Conservation (phyloP, 352 stramenopile species). For the Phytopythium litorale region DNA sequence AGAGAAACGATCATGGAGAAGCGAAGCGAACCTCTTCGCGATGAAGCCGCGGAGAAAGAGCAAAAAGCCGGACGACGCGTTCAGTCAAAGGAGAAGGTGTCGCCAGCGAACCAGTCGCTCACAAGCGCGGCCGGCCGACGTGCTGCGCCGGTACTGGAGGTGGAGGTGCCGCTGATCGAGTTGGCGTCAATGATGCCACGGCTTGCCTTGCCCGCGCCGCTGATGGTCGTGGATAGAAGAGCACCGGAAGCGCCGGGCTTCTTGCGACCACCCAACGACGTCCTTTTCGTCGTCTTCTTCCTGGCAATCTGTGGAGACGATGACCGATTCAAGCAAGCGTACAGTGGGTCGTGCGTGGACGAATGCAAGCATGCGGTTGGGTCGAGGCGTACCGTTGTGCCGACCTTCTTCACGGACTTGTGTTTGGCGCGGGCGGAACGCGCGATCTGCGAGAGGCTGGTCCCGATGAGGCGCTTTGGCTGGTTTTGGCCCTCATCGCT, state of each 20-base stretch:
- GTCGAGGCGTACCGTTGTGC: not conserved
- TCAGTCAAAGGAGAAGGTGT: conserved; percentile 43
- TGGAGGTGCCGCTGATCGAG: conserved; percentile 13
- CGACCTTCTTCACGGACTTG: not conserved
- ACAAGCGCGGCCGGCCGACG: conserved; percentile 15
- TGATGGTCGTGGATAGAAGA: not conserved
- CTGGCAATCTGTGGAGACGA: not conserved
- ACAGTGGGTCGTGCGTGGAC: not conserved
- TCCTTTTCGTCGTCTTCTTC: conserved; percentile 20
- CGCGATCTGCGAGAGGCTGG: not conserved
- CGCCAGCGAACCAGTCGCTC: conserved; percentile 32
- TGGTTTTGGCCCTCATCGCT: not conserved
- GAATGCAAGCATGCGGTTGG: not conserved
- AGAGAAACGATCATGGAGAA: not conserved
- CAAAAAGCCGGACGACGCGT: not conserved
- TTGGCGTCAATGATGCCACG: not conserved
- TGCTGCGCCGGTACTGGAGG: conserved; percentile 10
- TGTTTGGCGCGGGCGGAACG: not conserved
- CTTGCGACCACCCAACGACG: conserved; percentile 5
- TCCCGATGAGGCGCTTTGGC: not conserved
- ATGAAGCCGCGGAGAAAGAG: not conserved
- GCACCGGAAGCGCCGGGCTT: not conserved
- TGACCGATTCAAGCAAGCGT: not conserved
- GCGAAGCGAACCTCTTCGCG: not conserved
- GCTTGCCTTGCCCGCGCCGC: not conserved